A percentile compares a stretch with the other conserved stretches of the same genome.
Evolutionary conservation across 257 asterid genomes (phyloP).

Genomic region (Paulownia fortunei): DNA sequence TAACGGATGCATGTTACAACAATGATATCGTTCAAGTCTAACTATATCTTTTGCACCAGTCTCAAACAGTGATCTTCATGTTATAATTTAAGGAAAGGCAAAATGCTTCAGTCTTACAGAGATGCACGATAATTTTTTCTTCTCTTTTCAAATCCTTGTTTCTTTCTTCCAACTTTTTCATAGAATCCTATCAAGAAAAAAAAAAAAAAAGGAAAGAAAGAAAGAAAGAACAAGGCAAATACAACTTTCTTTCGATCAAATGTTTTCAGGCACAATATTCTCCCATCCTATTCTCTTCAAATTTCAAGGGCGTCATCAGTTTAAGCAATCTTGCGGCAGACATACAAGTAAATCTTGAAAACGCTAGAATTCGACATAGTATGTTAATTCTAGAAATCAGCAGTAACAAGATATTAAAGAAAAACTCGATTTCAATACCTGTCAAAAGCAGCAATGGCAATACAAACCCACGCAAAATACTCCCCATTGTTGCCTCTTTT

Average conservation of each 20-base stretch:
- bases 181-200: neutral
- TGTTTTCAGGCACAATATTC: neutral
- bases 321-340: slow-evolving; percentile 22
- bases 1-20: neutral
- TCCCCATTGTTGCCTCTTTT: slow-evolving; percentile 54
- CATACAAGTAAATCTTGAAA: slow-evolving; percentile 1
- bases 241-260: neutral
- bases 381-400: slow-evolving; percentile 2
- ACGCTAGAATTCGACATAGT: neutral
- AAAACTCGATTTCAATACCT: slow-evolving; percentile 45
- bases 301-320: neutral
- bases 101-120: neutral
- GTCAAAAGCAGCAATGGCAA: slow-evolving; percentile 75
- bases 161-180: neutral
- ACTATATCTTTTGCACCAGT: neutral
- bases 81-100: neutral
- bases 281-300: neutral
- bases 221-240: neutral
- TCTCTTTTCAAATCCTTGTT: neutral
- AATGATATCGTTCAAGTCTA: neutral
- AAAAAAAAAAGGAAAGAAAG: neutral
- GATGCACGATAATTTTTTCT: neutral
- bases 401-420: neutral
- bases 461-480: slow-evolving; percentile 65
- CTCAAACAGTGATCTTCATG: neutral